Base-by-base conservation (phyloP, 768 basidiomycete genomes). In the Mycena latifolia region DNA sequence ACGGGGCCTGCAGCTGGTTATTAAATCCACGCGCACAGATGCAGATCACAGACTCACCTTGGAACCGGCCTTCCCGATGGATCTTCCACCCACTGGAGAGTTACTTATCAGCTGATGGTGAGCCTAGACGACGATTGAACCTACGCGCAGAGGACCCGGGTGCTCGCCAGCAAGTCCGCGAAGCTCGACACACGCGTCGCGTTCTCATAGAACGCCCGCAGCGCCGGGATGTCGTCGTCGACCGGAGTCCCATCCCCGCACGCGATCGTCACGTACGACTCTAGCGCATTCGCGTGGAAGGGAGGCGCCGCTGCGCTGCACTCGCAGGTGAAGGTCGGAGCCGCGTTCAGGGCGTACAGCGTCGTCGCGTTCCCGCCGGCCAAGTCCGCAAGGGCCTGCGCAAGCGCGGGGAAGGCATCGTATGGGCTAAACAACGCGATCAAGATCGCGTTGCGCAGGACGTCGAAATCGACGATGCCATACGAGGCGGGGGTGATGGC, bases 321-420 rank as follows among this genome's bases (percentile, higher is more conserved):
- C n/a, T n/a, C n/a, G n/a, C n/a, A n/a, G n/a, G n/a, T 29, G 33
- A 60, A 60, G 33, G 59, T 18, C 18, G 24, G 17, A 45, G 22
- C 20, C 53, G 61, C 50, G n/a, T 46, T 50, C 28, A 58, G 29
- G 4, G 51, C 33, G 17, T 69, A 71, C 10, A 75, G 41, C 25
- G 61, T 29, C 5, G 59, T 45, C 24, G 71, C 76, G 54, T 77
- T 66, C n/a, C 76, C 76, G 12, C 39, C 55, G 35, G 73, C 73
- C 2, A 76, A 66, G 17, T 65, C 74, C 9, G 74, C 69, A 15
- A 77, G 67, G 7, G 59, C 69, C 48, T 61, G 27, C 12, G 63
- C 72, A 6, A 76, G 63, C 11, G 45, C 5, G 15, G 61, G 55
- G 27, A 64, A 73, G 15, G 56, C 3, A 7, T 52, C 65, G 37